Base-by-base conservation (phyloP, 2,329 filamentous ascomycete species). In the Fusarium falciforme region DNA sequence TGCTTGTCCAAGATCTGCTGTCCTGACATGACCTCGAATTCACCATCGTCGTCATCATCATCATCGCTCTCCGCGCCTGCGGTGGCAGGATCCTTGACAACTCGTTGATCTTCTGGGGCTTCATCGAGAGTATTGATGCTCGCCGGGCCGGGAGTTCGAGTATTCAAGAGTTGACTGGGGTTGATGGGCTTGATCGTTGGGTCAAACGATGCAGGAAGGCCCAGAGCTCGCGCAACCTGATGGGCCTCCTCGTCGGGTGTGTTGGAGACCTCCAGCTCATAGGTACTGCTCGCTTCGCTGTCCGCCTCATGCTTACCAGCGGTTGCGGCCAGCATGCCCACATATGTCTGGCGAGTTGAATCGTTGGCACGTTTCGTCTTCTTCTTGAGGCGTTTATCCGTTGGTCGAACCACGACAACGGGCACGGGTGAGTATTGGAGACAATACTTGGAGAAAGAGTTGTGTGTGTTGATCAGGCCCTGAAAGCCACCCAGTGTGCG, bases 401-500 rank as follows among this genome's bases (percentile, higher is more conserved):
- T 93, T 38, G 95, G 95, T 5, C 95, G 90, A 11, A 98, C 95
- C 35, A 98, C 95, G 33, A 98, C 95, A 9, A 98, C 95, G 1
- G 95, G 95, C 2, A 98, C 94, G 0, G 95, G 95, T 2, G 94
- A 97, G 81, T 97, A 95, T 80, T 98, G 95, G 14, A 98, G 88
- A 79, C 95, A 98, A 83, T 98, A 98, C 80, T 98, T 98, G 29
- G 94, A 97, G 52, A 98, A 95, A 0, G 93, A 96, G 73, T 94
- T 96, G 49, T 88, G 85, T 35, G 88, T 89, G 58, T 94, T 94
- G 47, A 98, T 89, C 33, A 98, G 86, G 57, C 94, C 94, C 80
- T 97, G 95, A 66, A 98, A 92, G 29, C 95, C 94, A 36, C 94
- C 94, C 2, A 97, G 87, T 40, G 93, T 96, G 64, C 94, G 90